Evolutionary conservation across 75 land plant species (phyloP), one percentile per base, ranked within the genome.

Genomic region (Adiantum capillusveneris): DNA sequence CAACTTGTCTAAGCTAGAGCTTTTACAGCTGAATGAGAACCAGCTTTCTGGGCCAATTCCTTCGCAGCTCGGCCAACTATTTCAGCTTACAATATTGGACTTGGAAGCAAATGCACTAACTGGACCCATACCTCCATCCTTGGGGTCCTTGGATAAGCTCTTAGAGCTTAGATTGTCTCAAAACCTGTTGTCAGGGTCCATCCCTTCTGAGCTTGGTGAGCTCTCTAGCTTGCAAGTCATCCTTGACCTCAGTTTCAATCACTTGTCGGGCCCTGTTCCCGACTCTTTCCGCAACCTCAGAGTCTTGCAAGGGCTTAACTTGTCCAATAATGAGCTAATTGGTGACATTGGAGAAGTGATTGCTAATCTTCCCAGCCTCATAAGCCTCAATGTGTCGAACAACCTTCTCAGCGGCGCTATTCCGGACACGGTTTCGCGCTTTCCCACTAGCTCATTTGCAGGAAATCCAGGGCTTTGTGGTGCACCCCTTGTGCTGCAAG

Each of bases 391-490:
- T 57, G 66, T 90, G 14, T 81, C 93, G 20, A 44, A 73, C 72
- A 88, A 84, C 62, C 50, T 58, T 20, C 72, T 88, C 13, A 58
- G 59, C 24, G 93, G 93, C 2, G 57, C 65, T 7, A 22, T 88
- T 44, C 69, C 63, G 18, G 49, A 64, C 25, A 39, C 60, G n/a
- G 65, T 80, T 53, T 69, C 84, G 16, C 75, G 64, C 16, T 87
- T 82, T 79, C 79, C 85, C 22, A 34, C 65, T 29, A 50, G 67
- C 42, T 65, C 83, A 16, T 88, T 88, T 48, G 39, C 24, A 11
- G 83, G 75, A 6, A 88, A 88, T 61, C 49, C 52, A 14, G 65
- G 57, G 5, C 85, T 88, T 27, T 85, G 88, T 63, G 88, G 93
- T 21, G 54, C 43, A 22, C 84, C 91, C 18, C 89, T 34, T 3